These are phyloP conservation scores for Trematosphaeria pertusa DNA, from an alignment of 2,329 filamentous ascomycete species.

Conservation along the genomic window DNA sequence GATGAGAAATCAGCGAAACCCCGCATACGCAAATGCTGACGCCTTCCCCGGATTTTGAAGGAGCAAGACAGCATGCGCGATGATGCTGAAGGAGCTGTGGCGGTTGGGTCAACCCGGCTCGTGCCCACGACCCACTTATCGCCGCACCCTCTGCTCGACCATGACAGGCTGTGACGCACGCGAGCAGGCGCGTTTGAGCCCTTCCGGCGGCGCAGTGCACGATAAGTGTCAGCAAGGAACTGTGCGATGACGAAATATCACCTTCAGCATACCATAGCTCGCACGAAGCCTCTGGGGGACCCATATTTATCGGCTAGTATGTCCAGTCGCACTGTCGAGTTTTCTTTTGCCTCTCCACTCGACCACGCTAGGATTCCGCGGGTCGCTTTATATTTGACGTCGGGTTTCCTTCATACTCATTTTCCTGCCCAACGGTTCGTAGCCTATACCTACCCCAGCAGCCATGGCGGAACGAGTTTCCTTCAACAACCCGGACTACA, in stretches of 20 bases:
- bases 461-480: slow-evolving; percentile 14
- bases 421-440: too few relatives aligned
- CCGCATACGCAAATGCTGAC: too few relatives aligned
- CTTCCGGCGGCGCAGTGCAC: slow-evolving; percentile 2
- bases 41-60: too few relatives aligned
- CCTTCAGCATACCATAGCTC: too few relatives aligned
- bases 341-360: slow-evolving; percentile 1
- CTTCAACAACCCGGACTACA: slow-evolving; percentile 26
- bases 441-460: background rate
- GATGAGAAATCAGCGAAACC: too few relatives aligned
- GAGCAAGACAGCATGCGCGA: slow-evolving; percentile 13
- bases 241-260: slow-evolving; percentile 24
- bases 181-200: background rate
- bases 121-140: slow-evolving; percentile 19
- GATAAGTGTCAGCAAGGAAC: slow-evolving; percentile 1
- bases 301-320: slow-evolving; percentile 1
- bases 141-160: background rate
- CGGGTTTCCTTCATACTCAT: background rate
- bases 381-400: slow-evolving; percentile 2
- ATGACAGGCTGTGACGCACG: slow-evolving; percentile 8
- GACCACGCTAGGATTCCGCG: background rate
- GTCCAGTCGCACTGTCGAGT: background rate
- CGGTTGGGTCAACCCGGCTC: slow-evolving; percentile 4
- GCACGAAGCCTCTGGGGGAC: background rate
- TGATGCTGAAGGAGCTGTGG: slow-evolving; percentile 5